A percentile compares a stretch with the other conserved stretches of the same genome.
phyloP scores from a whole-genome alignment of 1,284 basidiomycete genomes.

The Fomitopsis palustris region DNA sequence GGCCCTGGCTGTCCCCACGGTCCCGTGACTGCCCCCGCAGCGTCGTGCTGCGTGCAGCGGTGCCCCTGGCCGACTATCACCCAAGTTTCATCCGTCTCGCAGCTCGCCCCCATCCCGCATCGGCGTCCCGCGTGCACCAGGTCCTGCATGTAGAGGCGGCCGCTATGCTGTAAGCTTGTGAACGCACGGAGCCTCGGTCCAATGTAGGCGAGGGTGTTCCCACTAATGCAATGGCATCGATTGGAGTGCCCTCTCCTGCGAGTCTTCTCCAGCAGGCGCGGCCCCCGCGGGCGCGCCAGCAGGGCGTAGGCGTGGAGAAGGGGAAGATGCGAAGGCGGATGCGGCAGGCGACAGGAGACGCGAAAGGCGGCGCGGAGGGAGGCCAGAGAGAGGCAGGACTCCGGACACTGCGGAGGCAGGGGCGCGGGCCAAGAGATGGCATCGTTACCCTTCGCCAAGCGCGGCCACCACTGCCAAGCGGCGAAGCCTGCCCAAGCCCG shows the following conservation, averaged over 20 bases:
- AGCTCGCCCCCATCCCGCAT: background rate
- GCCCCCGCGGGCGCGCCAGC: background rate
- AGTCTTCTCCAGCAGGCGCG: background rate
- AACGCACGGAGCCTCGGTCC: background rate
- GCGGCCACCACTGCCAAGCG: background rate
- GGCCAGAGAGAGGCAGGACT: background rate
- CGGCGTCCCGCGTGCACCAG: background rate
- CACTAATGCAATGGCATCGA: background rate
- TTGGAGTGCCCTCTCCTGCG: background rate
- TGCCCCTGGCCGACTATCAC: background rate
- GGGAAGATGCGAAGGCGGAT: background rate
- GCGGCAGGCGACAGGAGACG: background rate
- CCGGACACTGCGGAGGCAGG: background rate
- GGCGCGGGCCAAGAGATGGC: conserved; percentile 1
- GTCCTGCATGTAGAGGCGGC: background rate
- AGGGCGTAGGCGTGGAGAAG: background rate
- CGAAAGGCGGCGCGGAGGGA: background rate
- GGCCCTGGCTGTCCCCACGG: background rate
- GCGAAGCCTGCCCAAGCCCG: background rate
- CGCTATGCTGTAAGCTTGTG: conserved; percentile 2
- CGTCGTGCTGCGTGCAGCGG: background rate
- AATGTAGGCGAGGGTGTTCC: background rate
- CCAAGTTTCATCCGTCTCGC: background rate
- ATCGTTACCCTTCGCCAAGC: background rate
- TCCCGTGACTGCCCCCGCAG: background rate